Conservation (phyloP, 129 eudicot species). For the Flaveria brownii region DNA sequence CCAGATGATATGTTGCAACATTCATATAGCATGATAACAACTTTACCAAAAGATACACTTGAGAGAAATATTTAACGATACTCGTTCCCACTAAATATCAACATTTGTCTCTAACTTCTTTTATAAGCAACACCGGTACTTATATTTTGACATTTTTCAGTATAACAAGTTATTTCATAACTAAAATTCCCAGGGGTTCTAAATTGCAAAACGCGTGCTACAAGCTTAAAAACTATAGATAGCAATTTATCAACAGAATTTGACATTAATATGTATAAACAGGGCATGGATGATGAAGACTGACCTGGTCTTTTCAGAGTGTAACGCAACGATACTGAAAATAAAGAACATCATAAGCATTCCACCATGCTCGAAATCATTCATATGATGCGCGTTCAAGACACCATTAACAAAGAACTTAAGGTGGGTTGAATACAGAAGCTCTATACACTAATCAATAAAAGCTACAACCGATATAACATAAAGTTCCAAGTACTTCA, state of each 20-base stretch:
- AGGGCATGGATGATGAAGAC: slow-evolving; percentile 26
- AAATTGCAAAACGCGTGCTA: not conserved
- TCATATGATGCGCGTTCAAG: no score
- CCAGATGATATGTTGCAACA: not conserved
- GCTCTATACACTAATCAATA: no score
- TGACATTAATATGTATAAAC: not conserved
- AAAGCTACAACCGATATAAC: no score
- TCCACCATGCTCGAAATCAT: no score
- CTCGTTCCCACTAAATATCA: slow-evolving; percentile 11
- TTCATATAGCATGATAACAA: slow-evolving; percentile 14
- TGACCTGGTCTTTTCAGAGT: not conserved
- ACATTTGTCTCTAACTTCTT: not conserved
- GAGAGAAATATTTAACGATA: not conserved
- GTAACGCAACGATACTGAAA: no score
- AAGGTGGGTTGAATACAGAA: no score
- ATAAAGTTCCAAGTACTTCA: no score
- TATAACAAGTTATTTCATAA: slow-evolving; percentile 4
- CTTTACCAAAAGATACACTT: not conserved
- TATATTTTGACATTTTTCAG: not conserved
- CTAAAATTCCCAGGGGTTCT: not conserved
- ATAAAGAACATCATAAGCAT: no score
- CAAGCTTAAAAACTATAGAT: not conserved
- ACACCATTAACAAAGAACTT: no score
- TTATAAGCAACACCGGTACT: not conserved
- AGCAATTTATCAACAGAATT: not conserved